These are phyloP conservation scores for Ganoderma lingzhi DNA, from an alignment of 1,284 basidiomycete species.

Conservation along the genomic window DNA sequence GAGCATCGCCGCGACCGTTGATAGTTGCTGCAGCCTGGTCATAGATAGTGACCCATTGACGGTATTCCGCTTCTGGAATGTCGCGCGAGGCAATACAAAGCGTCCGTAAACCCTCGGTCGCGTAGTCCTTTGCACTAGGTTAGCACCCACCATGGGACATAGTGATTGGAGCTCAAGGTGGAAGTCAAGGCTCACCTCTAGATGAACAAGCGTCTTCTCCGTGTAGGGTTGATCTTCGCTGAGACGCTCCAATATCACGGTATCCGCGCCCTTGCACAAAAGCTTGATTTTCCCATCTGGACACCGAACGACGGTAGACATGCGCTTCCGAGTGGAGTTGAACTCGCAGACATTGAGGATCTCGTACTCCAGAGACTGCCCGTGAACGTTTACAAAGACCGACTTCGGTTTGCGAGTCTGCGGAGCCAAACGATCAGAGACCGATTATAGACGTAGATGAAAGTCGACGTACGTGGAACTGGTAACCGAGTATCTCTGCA, in stretches of 20 bases:
- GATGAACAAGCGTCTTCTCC: conserved; percentile 88
- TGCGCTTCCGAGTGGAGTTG: conserved; percentile 96
- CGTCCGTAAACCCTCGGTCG: conserved; percentile 95
- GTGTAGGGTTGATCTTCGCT: conserved; percentile 85
- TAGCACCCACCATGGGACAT: conserved; percentile 1
- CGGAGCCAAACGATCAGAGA: neutral
- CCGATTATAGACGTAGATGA: neutral
- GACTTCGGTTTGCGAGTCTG: conserved; percentile 96
- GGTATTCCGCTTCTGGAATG: conserved; percentile 90
- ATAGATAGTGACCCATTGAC: conserved; percentile 89
- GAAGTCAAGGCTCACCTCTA: conserved; percentile 70
- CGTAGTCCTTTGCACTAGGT: conserved; percentile 77
- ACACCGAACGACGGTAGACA: conserved; percentile 93
- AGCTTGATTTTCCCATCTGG: conserved; percentile 94
- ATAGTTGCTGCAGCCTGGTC: conserved; percentile 93
- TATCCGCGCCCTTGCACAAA: conserved; percentile 98
- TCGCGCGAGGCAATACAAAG: conserved; percentile 97
- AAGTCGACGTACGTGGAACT: conserved; percentile 82
- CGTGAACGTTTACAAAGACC: conserved; percentile 87
- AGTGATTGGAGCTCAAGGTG: neutral
- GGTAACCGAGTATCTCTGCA: conserved; percentile 92
- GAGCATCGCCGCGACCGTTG: conserved; percentile 91
- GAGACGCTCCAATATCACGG: conserved; percentile 92
- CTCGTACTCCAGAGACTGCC: conserved; percentile 83
- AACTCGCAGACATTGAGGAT: conserved; percentile 98